These are phyloP conservation scores for Xanthoconium purpureum DNA, from an alignment of 768 basidiomycete species.

Conservation along the genomic window DNA sequence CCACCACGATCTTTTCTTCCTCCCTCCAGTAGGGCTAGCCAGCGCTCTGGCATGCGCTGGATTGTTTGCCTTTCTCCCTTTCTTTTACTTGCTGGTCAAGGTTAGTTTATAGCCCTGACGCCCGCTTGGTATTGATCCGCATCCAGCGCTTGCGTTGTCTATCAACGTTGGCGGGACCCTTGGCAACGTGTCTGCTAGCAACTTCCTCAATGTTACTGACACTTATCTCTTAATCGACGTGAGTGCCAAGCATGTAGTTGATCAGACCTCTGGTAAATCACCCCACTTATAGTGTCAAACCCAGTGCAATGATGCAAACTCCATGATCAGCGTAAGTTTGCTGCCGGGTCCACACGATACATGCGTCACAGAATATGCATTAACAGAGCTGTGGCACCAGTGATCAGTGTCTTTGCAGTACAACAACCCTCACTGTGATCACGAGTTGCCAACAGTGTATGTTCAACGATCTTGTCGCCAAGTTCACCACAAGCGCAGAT, in stretches of 20 bases:
- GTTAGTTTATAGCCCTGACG: constrained; percentile 31
- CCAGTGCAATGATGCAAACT: constrained; percentile 27
- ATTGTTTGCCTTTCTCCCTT: constrained; percentile 28
- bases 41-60: constrained; percentile 26
- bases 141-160: constrained; percentile 44
- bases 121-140: neutral
- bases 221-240: constrained; percentile 28
- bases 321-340: constrained; percentile 24
- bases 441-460: constrained; percentile 65
- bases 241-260: constrained; percentile 6
- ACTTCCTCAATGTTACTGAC: constrained; percentile 45
- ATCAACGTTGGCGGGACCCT: constrained; percentile 42
- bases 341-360: too few relatives aligned
- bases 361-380: neutral
- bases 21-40: constrained; percentile 34
- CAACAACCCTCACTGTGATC: constrained; percentile 41
- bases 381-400: constrained; percentile 42
- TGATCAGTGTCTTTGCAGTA: constrained; percentile 53
- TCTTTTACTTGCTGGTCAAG: constrained; percentile 55
- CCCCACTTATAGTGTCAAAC: constrained; percentile 20
- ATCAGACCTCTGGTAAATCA: neutral
- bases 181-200: constrained; percentile 36
- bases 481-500: constrained; percentile 49
- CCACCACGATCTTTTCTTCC: neutral
- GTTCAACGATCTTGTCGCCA: constrained; percentile 51